Percentiles rank a stretch among this genome's conserved stretches.
Evolutionary conservation across 495 filamentous ascomycete genomes (phyloP).

Genomic region (Penicillium angulare): DNA sequence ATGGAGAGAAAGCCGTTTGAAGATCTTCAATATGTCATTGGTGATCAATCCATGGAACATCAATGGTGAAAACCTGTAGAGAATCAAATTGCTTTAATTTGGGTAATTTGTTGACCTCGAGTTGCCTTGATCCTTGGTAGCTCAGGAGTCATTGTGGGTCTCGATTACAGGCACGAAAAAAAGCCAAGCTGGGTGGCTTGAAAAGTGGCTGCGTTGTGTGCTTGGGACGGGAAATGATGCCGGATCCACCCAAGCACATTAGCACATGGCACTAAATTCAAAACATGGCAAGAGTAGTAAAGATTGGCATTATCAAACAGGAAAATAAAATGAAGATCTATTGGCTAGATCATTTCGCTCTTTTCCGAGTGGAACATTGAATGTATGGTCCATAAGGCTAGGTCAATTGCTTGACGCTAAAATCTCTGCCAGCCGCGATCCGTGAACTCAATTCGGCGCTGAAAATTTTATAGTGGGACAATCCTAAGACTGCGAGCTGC

Average conservation of each 20-base stretch:
- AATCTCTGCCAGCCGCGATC: conserved; percentile 5
- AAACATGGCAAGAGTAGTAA: not conserved
- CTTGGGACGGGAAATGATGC: not conserved
- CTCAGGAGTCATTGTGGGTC: not conserved
- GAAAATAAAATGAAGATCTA: conserved; percentile 3
- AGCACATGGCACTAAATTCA: too few relatives aligned
- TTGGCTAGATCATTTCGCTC: not conserved
- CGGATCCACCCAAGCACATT: not conserved
- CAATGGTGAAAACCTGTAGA: not conserved
- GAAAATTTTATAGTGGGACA: not conserved
- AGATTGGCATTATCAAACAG: not conserved
- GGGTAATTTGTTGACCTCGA: not conserved
- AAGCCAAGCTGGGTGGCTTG: not conserved
- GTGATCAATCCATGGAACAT: not conserved
- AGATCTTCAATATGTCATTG: not conserved
- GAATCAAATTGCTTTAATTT: not conserved
- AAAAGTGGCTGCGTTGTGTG: not conserved
- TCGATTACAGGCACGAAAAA: too few relatives aligned
- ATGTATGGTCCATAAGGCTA: conserved; percentile 4
- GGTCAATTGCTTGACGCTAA: not conserved
- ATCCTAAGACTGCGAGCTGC: not conserved
- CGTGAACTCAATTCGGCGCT: not conserved
- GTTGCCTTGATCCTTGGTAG: not conserved
- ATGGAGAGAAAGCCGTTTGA: not conserved
- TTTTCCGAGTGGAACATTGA: not conserved